Conservation (phyloP, 768 basidiomycete genomes). For the Mycena rebaudengoi region DNA sequence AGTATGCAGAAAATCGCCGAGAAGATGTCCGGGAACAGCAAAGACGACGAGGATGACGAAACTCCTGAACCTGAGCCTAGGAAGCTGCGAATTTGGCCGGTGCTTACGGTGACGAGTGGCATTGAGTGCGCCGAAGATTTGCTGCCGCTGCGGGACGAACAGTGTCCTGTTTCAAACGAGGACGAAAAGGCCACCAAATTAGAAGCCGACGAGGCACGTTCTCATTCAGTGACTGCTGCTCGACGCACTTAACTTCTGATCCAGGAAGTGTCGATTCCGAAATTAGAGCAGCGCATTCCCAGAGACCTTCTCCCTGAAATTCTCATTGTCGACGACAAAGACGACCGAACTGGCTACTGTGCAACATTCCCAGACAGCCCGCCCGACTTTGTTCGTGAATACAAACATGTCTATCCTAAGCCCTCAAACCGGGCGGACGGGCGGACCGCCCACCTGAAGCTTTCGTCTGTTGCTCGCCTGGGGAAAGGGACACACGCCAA, state of each 20-base stretch:
- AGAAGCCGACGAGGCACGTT: too few relatives aligned
- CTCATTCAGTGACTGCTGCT: too few relatives aligned
- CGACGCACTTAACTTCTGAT: too few relatives aligned
- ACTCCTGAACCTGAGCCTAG: slow-evolving; percentile 5
- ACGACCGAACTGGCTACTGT: background rate
- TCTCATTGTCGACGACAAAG: background rate
- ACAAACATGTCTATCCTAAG: slow-evolving; percentile 3
- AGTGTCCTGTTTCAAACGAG: background rate
- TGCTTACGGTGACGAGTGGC: background rate
- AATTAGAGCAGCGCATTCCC: slow-evolving; percentile 17
- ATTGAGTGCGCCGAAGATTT: slow-evolving; percentile 1
- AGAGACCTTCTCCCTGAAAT: slow-evolving; percentile 3
- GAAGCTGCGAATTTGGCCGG: slow-evolving; percentile 17
- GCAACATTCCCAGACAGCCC: background rate
- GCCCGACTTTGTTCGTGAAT: background rate
- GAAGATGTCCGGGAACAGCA: background rate
- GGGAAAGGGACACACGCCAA: background rate
- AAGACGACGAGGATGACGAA: background rate
- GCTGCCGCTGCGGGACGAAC: background rate
- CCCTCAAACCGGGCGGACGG: background rate
- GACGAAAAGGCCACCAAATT: too few relatives aligned
- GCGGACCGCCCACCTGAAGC: background rate
- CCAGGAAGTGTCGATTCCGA: slow-evolving; percentile 2
- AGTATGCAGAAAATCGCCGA: background rate
- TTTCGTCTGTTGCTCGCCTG: background rate